Evolutionary conservation across 352 stramenopile species (phyloP), one percentile per base, ranked within the genome.

Genomic region (Thalassiosira exigua): DNA sequence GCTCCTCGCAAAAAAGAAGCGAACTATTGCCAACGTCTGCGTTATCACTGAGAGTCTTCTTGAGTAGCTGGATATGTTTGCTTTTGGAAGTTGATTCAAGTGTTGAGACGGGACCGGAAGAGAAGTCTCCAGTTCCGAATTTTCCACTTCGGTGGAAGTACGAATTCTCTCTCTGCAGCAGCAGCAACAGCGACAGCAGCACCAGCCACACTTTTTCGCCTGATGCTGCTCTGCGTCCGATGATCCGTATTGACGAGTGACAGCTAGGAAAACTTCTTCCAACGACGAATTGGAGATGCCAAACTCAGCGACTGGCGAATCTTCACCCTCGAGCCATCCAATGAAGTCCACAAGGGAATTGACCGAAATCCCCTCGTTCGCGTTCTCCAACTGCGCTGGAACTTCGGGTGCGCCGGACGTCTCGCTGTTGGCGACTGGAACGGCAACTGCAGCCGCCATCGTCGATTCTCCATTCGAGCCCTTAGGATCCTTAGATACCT

Each of bases 191-290:
- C 32, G 51, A 44, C 66, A 58, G 61, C 58, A 62, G 27, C 70
- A 32, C 29, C 65, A 46, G n/a, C 53, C 7, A 39, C 29, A 39
- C 22, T 58, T 41, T 41, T 58, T 26, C 1, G 46, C 30, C 42
- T 73, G 60, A 30, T 46, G 14, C 32, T 54, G 54, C 17, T 67
- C 14, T 60, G 26, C 2, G 70, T 29, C 29, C 24, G 29, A 17
- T 42, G 32, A 39, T 59, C 41, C 19, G 14, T 69, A 41, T 12
- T 73, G 21, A 4, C 60, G 36, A n/a, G 80, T 88, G 12, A 91
- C 74, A 30, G 72, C 71, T 52, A 91, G 62, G 48, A 91, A 91
- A 0, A 91, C 80, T 79, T 91, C 85, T 79, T 91, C 80, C 17
- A 91, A 53, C n/a, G 72, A 86, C 26, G 60, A 84, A 48, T 90